Evolutionary conservation across 2,329 filamentous ascomycete genomes (phyloP), one percentile per base, ranked within the genome.

Genomic region (Alternaria brassicicola): DNA sequence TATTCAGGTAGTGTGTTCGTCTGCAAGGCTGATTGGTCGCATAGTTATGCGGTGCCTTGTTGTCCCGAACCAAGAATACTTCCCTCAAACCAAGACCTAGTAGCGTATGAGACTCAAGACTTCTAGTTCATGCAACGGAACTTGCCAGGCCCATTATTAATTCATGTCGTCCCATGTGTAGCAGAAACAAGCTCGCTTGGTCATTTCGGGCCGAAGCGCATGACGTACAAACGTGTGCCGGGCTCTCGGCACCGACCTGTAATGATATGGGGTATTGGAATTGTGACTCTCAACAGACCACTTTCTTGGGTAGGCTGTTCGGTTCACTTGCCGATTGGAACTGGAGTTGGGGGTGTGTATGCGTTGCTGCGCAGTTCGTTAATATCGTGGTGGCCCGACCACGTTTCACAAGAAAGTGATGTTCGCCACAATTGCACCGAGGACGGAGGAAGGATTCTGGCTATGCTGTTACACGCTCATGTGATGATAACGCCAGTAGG

Each of bases 191-290:
- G 30, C 31, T 19, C 38, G 33, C 41, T 21, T 51, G 12, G 12
- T 43, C 46, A 42, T 17, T 43, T 57, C 57, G 57, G 57, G 36
- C 57, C 57, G 53, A 60, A 57, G 35, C 53, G 57, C 48, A 57
- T 53, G 38, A 57, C 43, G 28, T 43, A 28, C 42, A 28, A 26
- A 17, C 23, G 15, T n/a, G 26, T 43, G 17, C 30, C n/a, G 13
- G 17, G 39, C 17, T 35, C 50, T 48, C 30, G 33, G 55, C 43
- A 43, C 30, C 28, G 19, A 23, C 43, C 42, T 31, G 28, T 19
- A 47, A 47, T 35, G 25, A n/a, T 33, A 47, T 33, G 28, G 31
- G 43, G 43, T 21, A 47, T 35, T n/a, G 43, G 28, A n/a, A n/a
- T 33, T 28, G 13, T 21, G 4, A n/a, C 13, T 12, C 21, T 21